Percentiles rank a stretch among this genome's conserved stretches.
Conservation (phyloP, 1,284 basidiomycete genomes). For the Melanopsichium pennsylvanicum region DNA sequence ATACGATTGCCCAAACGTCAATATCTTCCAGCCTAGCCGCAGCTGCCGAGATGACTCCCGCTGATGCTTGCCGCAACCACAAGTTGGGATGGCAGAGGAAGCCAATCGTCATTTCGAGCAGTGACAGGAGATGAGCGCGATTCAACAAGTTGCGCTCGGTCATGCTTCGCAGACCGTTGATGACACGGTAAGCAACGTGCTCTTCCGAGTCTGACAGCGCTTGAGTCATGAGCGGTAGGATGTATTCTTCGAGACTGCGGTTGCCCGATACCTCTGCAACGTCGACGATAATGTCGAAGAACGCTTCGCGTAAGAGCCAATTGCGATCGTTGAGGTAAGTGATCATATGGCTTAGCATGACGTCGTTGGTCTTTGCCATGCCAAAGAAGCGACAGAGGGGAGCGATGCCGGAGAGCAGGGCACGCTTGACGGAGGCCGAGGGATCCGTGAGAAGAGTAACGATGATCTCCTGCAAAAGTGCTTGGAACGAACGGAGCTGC, state of each 20-base stretch:
- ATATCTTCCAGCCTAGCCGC: constrained; percentile 73
- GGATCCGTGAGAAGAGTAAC: constrained; percentile 73
- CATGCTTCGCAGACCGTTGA: constrained; percentile 82
- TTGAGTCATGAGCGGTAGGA: constrained; percentile 92
- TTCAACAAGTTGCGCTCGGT: constrained; percentile 86
- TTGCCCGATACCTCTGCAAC: constrained; percentile 71
- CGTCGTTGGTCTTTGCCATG: constrained; percentile 89
- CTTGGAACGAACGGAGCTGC: constrained; percentile 80
- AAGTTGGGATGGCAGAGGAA: constrained; percentile 94
- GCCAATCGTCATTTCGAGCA: constrained; percentile 83
- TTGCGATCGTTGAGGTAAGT: constrained; percentile 94
- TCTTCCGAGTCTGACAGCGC: constrained; percentile 87
- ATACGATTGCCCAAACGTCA: constrained; percentile 95
- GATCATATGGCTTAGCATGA: constrained; percentile 94
- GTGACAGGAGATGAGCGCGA: constrained; percentile 91
- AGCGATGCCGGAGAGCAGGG: constrained; percentile 77
- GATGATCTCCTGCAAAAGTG: constrained; percentile 85
- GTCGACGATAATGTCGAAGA: constrained; percentile 94
- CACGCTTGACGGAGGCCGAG: constrained; percentile 70
- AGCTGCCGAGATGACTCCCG: constrained; percentile 82
- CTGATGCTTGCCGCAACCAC: constrained; percentile 96
- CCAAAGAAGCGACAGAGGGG: constrained; percentile 92
- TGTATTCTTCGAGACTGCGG: constrained; percentile 73
- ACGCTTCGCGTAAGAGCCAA: constrained; percentile 87
- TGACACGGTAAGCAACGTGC: constrained; percentile 85